Evolutionary conservation across 2,329 filamentous ascomycete genomes (phyloP).

Genomic region (Phaeosphaeria sp.): DNA sequence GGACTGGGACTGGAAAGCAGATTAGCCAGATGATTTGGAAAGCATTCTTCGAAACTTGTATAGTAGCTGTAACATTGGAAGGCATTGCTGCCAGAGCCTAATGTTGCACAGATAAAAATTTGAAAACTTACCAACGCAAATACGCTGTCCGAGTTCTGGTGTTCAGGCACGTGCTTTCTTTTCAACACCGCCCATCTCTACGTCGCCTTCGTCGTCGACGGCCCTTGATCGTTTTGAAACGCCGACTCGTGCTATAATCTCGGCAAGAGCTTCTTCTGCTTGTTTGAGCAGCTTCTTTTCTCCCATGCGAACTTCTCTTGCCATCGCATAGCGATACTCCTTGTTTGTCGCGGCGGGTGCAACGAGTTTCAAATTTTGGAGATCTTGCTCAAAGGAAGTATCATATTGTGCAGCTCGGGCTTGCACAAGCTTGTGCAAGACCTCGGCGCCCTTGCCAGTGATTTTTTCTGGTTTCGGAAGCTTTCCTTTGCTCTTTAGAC

Average conservation of each 20-base stretch:
- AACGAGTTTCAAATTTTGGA: slow-evolving; percentile 46
- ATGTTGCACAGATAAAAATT: slow-evolving; percentile 15
- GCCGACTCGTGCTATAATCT: slow-evolving; percentile 38
- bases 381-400: slow-evolving; percentile 62
- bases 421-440: slow-evolving; percentile 51
- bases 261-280: slow-evolving; percentile 50
- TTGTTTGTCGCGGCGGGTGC: slow-evolving; percentile 6
- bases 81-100: neutral
- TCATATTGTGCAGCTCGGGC: slow-evolving; percentile 57
- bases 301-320: slow-evolving; percentile 70
- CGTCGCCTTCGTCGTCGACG: slow-evolving; percentile 35
- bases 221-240: slow-evolving; percentile 32
- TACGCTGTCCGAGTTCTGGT: neutral
- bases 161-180: slow-evolving; percentile 38
- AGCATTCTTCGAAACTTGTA: slow-evolving; percentile 18
- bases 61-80: slow-evolving; percentile 14
- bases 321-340: slow-evolving; percentile 60
- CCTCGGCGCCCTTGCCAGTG: slow-evolving; percentile 46
- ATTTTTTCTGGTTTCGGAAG: slow-evolving; percentile 53
- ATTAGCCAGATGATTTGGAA: slow-evolving; percentile 20
- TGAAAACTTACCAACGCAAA: slow-evolving; percentile 28
- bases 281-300: slow-evolving; percentile 73
- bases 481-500: slow-evolving; percentile 51
- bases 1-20: slow-evolving; percentile 9
- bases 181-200: slow-evolving; percentile 31